Percentiles rank a stretch among this genome's conserved stretches.
These are phyloP conservation scores for Ganoderma leucocontextum DNA, from an alignment of 1,284 basidiomycete species.

Conservation along the genomic window DNA sequence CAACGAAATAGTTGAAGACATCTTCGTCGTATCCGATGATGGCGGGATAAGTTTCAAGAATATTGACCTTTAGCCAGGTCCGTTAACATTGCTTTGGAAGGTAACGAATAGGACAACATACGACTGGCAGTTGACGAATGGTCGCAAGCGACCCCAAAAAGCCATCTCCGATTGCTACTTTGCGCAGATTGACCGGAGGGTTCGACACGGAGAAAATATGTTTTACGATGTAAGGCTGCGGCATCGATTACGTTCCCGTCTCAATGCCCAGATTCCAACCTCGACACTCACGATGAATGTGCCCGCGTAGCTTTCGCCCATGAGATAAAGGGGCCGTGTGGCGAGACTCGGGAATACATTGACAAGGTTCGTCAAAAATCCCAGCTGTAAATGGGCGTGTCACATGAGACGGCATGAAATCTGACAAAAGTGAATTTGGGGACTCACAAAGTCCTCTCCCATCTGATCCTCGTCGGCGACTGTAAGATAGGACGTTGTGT, in stretches of 20 bases:
- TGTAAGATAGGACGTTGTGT: slow-evolving; percentile 36
- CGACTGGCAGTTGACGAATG: slow-evolving; percentile 62
- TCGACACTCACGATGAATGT: slow-evolving; percentile 46
- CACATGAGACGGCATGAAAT: background rate
- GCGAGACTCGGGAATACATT: slow-evolving; percentile 39
- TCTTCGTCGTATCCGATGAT: slow-evolving; percentile 71
- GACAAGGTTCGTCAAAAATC: slow-evolving; percentile 36
- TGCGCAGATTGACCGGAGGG: slow-evolving; percentile 69
- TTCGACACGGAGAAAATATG: slow-evolving; percentile 65
- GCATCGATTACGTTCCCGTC: too few species aligned
- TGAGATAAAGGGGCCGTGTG: slow-evolving; percentile 38
- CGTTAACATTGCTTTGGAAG: background rate
- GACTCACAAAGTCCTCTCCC: slow-evolving; percentile 69
- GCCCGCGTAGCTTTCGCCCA: slow-evolving; percentile 43
- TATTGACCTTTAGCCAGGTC: slow-evolving; percentile 48
- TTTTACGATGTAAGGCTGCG: slow-evolving; percentile 72
- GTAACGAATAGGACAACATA: slow-evolving; percentile 15
- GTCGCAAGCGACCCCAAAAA: slow-evolving; percentile 58
- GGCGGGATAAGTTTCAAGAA: slow-evolving; percentile 75
- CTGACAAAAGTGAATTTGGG: background rate
- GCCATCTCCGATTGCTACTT: slow-evolving; percentile 75
- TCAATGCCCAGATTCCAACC: background rate
- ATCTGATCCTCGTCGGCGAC: slow-evolving; percentile 72
- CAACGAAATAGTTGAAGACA: slow-evolving; percentile 70
- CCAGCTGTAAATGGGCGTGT: slow-evolving; percentile 23